Evolutionary conservation across 306 rosid genomes (phyloP).

Genomic region (Prunus davidiana): DNA sequence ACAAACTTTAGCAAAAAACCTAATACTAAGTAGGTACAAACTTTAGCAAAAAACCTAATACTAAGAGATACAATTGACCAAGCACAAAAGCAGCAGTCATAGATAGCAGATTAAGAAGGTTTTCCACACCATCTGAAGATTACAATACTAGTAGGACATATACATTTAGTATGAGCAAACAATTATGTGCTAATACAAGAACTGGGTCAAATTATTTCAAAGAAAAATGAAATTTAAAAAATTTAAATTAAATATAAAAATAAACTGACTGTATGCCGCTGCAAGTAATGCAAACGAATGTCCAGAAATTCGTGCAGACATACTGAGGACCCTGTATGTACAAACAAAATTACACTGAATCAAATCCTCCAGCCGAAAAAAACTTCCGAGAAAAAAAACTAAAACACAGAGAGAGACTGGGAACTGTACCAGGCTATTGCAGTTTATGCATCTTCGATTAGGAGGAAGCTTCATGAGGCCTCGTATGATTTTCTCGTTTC

Average conservation of each 20-base stretch:
- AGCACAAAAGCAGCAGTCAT: neutral
- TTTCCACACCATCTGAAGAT: neutral
- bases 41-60: too few relatives aligned
- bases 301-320: constrained; percentile 78
- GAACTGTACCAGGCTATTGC: constrained; percentile 56
- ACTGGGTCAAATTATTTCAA: neutral
- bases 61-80: neutral
- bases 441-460: constrained; percentile 76
- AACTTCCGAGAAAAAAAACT: neutral
- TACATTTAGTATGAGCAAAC: neutral
- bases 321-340: constrained; percentile 76
- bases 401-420: neutral
- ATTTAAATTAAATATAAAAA: neutral
- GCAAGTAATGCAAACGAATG: constrained; percentile 69
- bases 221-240: neutral
- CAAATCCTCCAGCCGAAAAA: neutral
- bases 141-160: neutral
- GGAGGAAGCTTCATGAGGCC: constrained; percentile 94
- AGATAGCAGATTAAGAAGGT: neutral
- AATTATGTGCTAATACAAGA: neutral
- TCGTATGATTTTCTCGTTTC: constrained; percentile 79
- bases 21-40: too few relatives aligned
- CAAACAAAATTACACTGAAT: neutral
- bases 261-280: constrained; percentile 87
- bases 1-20: too few relatives aligned